Evolutionary conservation across 2,329 filamentous ascomycete genomes (phyloP).

Genomic region (Trichoderma gracile): DNA sequence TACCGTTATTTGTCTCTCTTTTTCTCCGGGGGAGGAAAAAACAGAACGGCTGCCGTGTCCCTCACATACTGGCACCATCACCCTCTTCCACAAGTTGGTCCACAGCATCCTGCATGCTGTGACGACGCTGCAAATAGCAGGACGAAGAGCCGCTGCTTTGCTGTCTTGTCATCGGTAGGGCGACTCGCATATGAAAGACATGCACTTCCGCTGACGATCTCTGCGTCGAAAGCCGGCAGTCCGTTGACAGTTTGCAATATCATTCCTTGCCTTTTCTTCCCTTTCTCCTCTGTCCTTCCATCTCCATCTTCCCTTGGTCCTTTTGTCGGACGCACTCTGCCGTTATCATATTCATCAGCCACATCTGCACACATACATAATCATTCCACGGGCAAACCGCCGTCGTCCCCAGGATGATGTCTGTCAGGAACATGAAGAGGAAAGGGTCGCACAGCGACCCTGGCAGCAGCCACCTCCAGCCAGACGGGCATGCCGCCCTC

Average conservation of each 20-base stretch:
- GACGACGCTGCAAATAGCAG: background rate
- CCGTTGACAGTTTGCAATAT: no score
- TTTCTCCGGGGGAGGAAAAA: no score
- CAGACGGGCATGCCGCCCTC: background rate
- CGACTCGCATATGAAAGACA: background rate
- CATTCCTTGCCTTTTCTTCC: no score
- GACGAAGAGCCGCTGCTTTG: background rate
- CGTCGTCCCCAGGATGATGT: background rate
- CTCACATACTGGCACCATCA: conserved; percentile 7
- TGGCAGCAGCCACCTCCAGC: background rate
- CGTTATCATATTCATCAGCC: background rate
- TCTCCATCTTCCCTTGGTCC: no score
- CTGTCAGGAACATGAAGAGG: conserved; percentile 3
- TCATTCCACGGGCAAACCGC: background rate
- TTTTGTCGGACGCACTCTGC: no score
- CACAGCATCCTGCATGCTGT: background rate
- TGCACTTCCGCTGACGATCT: background rate
- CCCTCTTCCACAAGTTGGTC: conserved; percentile 1
- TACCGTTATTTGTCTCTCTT: background rate
- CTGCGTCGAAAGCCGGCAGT: background rate
- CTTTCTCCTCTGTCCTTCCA: no score
- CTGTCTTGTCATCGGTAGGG: background rate
- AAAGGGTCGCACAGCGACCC: conserved; percentile 14
- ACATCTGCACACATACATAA: background rate
- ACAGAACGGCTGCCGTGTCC: background rate